Conservation (phyloP, 805 yeast genomes). For the Pichia heedii region DNA sequence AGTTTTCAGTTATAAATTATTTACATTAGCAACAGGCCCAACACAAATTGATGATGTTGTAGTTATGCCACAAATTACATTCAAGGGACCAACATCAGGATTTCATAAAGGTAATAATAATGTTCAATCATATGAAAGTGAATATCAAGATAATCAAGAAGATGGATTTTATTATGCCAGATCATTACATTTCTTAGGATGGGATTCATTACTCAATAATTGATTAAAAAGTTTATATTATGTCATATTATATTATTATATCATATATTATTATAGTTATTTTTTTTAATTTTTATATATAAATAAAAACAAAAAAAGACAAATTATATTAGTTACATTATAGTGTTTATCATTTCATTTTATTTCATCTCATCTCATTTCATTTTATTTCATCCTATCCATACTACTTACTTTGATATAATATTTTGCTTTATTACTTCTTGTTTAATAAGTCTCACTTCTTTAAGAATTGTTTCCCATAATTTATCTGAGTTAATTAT, state of each 20-base stretch:
- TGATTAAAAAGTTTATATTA: not conserved
- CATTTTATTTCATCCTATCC: too few species aligned
- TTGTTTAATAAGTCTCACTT: conserved; percentile 5
- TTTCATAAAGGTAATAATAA: conserved; percentile 11
- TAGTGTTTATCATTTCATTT: too few species aligned
- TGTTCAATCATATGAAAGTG: conserved; percentile 13
- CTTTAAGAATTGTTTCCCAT: conserved; percentile 9
- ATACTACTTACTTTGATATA: not conserved
- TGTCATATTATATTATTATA: not conserved
- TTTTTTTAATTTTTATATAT: too few species aligned
- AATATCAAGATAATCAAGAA: conserved; percentile 24
- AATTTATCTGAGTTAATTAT: conserved; percentile 7
- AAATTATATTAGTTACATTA: too few species aligned
- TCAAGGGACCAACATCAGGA: conserved; percentile 16
- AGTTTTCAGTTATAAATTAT: conserved; percentile 22
- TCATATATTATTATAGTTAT: not conserved
- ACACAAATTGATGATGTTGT: conserved; percentile 26
- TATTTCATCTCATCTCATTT: too few species aligned
- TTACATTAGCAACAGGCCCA: conserved; percentile 25
- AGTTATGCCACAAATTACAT: conserved; percentile 25
- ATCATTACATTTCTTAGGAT: conserved; percentile 21
- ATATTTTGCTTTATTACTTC: not conserved
- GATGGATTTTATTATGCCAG: conserved; percentile 25
- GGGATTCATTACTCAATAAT: conserved; percentile 13
- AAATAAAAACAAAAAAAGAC: too few species aligned